Base-by-base conservation (phyloP, 169 alveolate genomes). In the Babesia gibsoni region DNA sequence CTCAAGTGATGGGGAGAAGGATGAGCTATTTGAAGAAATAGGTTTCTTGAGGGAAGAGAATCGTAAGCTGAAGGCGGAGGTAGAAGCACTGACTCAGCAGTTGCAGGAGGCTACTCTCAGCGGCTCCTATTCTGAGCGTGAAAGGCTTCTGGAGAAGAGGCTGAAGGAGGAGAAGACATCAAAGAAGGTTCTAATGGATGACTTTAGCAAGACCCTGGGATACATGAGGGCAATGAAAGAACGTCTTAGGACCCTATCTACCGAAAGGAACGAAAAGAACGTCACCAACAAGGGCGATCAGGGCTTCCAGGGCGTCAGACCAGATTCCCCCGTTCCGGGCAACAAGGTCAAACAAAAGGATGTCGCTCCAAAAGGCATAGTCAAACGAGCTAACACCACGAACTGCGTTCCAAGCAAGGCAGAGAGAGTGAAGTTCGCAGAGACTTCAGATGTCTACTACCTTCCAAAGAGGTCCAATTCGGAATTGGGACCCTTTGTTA, bases 201-300 rank as follows among this genome's bases (percentile, higher is more conserved):
- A 77, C 41, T 77, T 67, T 35, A 77, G 49, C 18, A 77, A 77
- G 29, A 67, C 86, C 20, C 25, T 77, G 45, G 72, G 67, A 33
- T 67, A 77, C 74, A 67, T 77, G 86, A 54, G 67, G 53, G 43
- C 59, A 18, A 77, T 67, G 81, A 77, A 77, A 39, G 86, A 77
- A 29, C 27, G 84, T 27, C 54, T 74, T 12, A 74, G 64, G 52
- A 61, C 14, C 20, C 58, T 61, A 1, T 61, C 72, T 8, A 35
- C 16, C 3, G 72, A 61, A 20, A 61, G 46, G 52, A 9, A 12
- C 4, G 36, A 9, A 20, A n/a, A 20, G 1, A 14, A 4, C 1
- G 1, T 20, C 29, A 6, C 59, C 3, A 20, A 35, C 14, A 9
- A 23, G 37, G 4, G 1, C 14, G 59, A 9, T 8, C 8, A 4